These are phyloP conservation scores for Triadica sebifera DNA, from an alignment of 345 rosid species.

Conservation along the genomic window DNA sequence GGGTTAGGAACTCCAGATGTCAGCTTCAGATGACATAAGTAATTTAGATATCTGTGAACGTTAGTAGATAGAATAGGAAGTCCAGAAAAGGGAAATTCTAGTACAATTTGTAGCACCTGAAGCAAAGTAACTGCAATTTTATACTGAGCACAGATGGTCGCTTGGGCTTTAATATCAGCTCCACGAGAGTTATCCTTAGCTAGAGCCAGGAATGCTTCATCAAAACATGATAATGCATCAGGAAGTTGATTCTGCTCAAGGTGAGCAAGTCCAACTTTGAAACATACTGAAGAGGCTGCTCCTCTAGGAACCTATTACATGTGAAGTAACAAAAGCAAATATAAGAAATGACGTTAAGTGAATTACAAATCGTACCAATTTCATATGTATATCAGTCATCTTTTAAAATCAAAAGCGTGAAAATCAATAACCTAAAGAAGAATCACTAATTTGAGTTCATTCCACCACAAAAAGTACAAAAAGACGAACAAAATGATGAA, in stretches of 20 bases:
- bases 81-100: neutral
- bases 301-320: slow-evolving; percentile 82
- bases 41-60: neutral
- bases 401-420: neutral
- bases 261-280: slow-evolving; percentile 92
- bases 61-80: neutral
- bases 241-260: slow-evolving; percentile 98
- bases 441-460: neutral
- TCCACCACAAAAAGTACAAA: neutral
- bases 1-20: neutral
- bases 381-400: neutral
- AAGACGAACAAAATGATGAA: neutral
- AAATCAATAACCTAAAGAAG: neutral
- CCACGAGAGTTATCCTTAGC: slow-evolving; percentile 98
- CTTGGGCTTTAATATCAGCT: slow-evolving; percentile 93
- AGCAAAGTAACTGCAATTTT: slow-evolving; percentile 92
- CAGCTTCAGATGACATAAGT: neutral
- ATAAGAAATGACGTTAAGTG: neutral
- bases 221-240: slow-evolving; percentile 93
- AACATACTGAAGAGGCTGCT: slow-evolving; percentile 85
- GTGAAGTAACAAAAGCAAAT: neutral
- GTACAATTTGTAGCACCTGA: slow-evolving; percentile 44
- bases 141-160: slow-evolving; percentile 96
- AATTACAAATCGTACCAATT: neutral
- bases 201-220: slow-evolving; percentile 93